Percentiles rank a stretch among this genome's conserved stretches.
These are phyloP conservation scores for Achaetomiella virescens DNA, from an alignment of 495 filamentous ascomycete genomes.

Conservation along the genomic window DNA sequence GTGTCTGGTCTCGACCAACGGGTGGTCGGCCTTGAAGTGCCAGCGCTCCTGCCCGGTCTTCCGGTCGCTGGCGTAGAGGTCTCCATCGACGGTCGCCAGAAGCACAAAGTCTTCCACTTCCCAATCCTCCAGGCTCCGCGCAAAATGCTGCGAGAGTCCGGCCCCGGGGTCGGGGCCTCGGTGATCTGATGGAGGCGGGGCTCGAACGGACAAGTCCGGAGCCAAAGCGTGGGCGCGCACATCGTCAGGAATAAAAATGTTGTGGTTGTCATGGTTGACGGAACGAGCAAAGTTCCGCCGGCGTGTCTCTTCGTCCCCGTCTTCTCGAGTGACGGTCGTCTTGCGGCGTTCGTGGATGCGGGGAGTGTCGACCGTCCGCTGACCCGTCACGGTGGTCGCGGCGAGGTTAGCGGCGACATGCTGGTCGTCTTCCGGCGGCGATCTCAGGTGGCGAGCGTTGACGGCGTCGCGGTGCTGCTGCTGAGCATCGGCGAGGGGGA, in stretches of 20 bases:
- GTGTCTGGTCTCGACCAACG: constrained; percentile 86
- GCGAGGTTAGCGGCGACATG: constrained; percentile 23
- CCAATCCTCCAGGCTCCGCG: constrained; percentile 97
- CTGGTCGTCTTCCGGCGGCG: constrained; percentile 26
- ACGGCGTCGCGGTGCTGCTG: constrained; percentile 45
- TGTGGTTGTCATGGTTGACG: constrained; percentile 31
- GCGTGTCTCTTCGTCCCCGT: constrained; percentile 3
- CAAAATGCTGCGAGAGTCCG: constrained; percentile 71
- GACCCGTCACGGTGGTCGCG: constrained; percentile 22
- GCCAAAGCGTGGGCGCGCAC: constrained; percentile 91
- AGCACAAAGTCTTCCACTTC: constrained; percentile 99
- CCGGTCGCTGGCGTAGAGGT: constrained; percentile 85
- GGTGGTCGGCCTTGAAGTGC: constrained; percentile 73
- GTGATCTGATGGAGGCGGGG: constrained; percentile 64
- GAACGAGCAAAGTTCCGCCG: constrained; percentile 15
- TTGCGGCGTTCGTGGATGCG: constrained; percentile 21
- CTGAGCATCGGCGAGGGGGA: constrained; percentile 51
- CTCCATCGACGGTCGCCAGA: constrained; percentile 98
- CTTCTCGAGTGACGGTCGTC: constrained; percentile 15
- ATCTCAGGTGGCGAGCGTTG: constrained; percentile 22
- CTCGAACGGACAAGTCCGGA: constrained; percentile 84
- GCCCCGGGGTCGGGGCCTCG: constrained; percentile 44
- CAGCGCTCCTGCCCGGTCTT: constrained; percentile 77
- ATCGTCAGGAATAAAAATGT: constrained; percentile 54
- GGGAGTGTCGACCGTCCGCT: constrained; percentile 23